Percentiles rank a stretch among this genome's conserved stretches.
Evolutionary conservation across 2,329 filamentous ascomycete genomes (phyloP).

Genomic region (Botryotinia globosa): DNA sequence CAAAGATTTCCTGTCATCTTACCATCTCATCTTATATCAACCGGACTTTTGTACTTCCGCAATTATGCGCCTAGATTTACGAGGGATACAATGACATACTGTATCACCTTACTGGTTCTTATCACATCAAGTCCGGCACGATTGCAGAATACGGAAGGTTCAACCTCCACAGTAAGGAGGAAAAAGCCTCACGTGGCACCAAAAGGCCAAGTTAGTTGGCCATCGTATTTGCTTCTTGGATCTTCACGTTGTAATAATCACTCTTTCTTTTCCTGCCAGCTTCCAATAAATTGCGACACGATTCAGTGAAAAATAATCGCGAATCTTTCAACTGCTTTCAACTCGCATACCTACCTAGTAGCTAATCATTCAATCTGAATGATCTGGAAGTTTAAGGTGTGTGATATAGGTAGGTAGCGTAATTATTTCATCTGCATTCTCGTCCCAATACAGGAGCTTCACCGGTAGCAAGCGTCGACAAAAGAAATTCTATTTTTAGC

Average conservation of each 20-base stretch:
- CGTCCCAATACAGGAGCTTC: neutral
- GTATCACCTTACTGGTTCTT: neutral
- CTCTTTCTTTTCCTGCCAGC: neutral
- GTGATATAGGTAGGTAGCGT: neutral
- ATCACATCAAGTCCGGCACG: neutral
- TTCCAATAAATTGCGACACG: neutral
- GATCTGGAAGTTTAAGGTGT: neutral
- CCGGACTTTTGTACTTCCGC: neutral
- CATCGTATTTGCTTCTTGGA: slow-evolving; percentile 2
- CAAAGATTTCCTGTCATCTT: slow-evolving; percentile 3
- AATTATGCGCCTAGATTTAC: neutral
- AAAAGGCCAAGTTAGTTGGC: neutral
- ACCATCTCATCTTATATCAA: slow-evolving; percentile 3
- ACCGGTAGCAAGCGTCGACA: neutral
- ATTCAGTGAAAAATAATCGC: neutral
- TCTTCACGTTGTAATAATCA: neutral
- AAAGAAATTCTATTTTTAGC: neutral
- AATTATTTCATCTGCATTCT: slow-evolving; percentile 7
- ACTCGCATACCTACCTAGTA: neutral
- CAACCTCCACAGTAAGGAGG: neutral
- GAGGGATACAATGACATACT: neutral
- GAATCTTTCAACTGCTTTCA: neutral
- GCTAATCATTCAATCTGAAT: neutral
- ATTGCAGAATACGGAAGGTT: neutral
- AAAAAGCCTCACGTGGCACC: neutral